Conservation (phyloP, 1,139 yeast species). For the Blastobotrys indianensis region DNA sequence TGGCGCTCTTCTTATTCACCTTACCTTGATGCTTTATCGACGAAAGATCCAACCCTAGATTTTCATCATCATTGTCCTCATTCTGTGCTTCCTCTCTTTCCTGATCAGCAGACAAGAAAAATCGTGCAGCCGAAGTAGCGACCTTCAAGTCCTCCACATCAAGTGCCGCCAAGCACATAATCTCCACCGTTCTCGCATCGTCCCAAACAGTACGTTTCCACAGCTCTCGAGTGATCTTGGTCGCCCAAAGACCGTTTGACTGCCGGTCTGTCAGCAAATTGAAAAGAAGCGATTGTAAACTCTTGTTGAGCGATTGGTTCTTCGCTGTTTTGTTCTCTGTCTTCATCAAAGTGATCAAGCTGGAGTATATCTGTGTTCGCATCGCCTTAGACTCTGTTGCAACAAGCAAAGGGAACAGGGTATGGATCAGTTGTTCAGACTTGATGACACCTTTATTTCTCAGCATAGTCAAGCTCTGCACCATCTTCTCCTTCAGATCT, state of each 20-base stretch:
- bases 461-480: slow-evolving; percentile 82
- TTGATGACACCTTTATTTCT: slow-evolving; percentile 79
- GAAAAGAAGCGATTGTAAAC: slow-evolving; percentile 87
- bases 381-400: slow-evolving; percentile 71
- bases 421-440: slow-evolving; percentile 75
- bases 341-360: slow-evolving; percentile 71
- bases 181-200: slow-evolving; percentile 90
- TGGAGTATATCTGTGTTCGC: slow-evolving; percentile 74
- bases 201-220: slow-evolving; percentile 99
- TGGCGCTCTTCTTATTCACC: slow-evolving; percentile 76
- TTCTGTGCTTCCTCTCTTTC: slow-evolving; percentile 86
- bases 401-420: slow-evolving; percentile 77
- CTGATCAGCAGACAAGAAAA: slow-evolving; percentile 90
- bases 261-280: slow-evolving; percentile 61
- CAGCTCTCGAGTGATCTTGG: slow-evolving; percentile 85
- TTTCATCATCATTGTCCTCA: slow-evolving; percentile 63
- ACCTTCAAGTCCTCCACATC: slow-evolving; percentile 77
- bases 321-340: slow-evolving; percentile 77
- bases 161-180: slow-evolving; percentile 92
- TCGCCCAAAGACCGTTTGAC: slow-evolving; percentile 87
- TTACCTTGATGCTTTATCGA: slow-evolving; percentile 73
- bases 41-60: slow-evolving; percentile 40
- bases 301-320: slow-evolving; percentile 79
- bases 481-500: slow-evolving; percentile 83
- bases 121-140: slow-evolving; percentile 81